Evolutionary conservation across 179 eudicot species (phyloP).

Genomic region (Corrigiola litoralis): DNA sequence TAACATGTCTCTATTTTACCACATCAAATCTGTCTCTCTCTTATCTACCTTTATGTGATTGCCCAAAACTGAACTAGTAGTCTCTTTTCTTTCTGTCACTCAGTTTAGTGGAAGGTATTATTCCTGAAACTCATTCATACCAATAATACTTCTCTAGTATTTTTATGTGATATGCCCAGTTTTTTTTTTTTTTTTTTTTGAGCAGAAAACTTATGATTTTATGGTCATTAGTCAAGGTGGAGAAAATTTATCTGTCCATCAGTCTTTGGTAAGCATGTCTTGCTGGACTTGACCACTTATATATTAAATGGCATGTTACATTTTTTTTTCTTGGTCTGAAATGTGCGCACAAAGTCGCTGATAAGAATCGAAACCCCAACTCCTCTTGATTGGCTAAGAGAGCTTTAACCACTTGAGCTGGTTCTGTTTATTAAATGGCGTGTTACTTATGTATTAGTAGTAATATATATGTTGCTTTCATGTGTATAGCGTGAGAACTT

Average conservation of each 20-base stretch:
- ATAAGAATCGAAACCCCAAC: too few relatives aligned
- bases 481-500: too few relatives aligned
- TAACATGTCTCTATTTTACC: neutral
- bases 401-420: too few relatives aligned
- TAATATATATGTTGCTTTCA: neutral
- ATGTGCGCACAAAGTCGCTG: too few relatives aligned
- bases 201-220: too few relatives aligned
- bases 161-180: too few relatives aligned
- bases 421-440: neutral
- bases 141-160: too few relatives aligned
- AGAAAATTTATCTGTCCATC: neutral
- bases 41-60: neutral
- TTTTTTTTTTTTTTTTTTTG: too few relatives aligned
- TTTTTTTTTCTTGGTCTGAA: neutral
- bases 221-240: neutral
- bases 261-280: neutral
- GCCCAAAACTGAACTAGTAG: neutral
- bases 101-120: neutral
- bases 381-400: too few relatives aligned
- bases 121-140: too few relatives aligned
- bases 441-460: neutral
- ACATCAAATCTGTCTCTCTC: neutral
- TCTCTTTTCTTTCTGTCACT: neutral
- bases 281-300: neutral
- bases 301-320: too few relatives aligned